A percentile compares a stretch with the other conserved stretches of the same genome.
Evolutionary conservation across 139 green algal genomes (phyloP).

Genomic region (Tetratostichococcus sp.): DNA sequence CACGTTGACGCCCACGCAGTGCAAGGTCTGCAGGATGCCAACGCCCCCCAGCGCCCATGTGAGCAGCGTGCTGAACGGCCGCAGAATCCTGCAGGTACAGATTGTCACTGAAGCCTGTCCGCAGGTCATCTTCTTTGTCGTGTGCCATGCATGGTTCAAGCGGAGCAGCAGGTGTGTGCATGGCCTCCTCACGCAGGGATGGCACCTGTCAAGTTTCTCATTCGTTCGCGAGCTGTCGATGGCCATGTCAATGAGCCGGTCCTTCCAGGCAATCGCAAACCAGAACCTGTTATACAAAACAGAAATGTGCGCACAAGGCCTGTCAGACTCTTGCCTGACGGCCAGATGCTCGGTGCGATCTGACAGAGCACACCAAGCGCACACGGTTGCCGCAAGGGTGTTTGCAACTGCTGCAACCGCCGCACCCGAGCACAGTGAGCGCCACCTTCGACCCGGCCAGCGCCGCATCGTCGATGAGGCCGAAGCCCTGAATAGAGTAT

Average conservation of each 20-base stretch:
- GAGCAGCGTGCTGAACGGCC: conserved; percentile 13
- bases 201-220: background rate
- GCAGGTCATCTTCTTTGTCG: too few species aligned
- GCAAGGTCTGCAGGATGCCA: conserved; percentile 3
- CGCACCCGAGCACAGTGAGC: background rate
- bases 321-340: too few species aligned
- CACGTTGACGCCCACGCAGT: conserved; percentile 24
- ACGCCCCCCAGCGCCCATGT: conserved; percentile 16
- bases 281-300: conserved; percentile 9
- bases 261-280: conserved; percentile 25
- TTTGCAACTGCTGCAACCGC: too few species aligned
- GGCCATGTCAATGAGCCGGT: conserved; percentile 10
- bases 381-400: too few species aligned
- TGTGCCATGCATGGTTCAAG: too few species aligned
- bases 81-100: background rate
- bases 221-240: background rate
- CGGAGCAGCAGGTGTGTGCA: too few species aligned
- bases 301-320: too few species aligned
- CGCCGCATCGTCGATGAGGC: background rate
- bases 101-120: background rate
- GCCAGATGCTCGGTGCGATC: too few species aligned
- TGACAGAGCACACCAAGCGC: too few species aligned
- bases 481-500: background rate
- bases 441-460: background rate
- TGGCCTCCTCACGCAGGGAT: background rate